Base-by-base conservation (phyloP, 345 rosid genomes). In the Arabidopsis arenosa region DNA sequence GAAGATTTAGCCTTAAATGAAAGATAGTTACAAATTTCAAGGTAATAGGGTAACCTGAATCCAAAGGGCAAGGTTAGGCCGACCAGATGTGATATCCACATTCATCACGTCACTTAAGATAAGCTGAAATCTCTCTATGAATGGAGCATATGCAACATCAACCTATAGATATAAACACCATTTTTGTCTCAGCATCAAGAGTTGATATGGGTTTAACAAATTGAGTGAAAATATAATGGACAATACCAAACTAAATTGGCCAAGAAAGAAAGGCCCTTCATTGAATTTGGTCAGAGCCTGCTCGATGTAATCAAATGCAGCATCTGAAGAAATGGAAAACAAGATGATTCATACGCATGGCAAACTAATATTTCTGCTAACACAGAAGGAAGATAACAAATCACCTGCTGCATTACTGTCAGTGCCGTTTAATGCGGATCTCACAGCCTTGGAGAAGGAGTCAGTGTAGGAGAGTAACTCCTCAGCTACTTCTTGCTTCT, bases 231-330 rank as follows among this genome's bases (percentile, higher is more conserved):
- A 44, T 30, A 40, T 41, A 33, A 11, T 33, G 0, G 51, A 37
- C 17, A 18, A 70, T 74, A 89, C 91, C 83, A 89, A 79, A 77
- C 97, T 86, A 74, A 88, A 86, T 56, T 81, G 89, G 53, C 90
- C 93, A 2, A 94, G 89, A 80, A 94, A 87, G 89, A 92, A 94
- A 13, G 88, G 86, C 26, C 97, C 97, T 44, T 94, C 86, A 14
- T 75, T 73, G 51, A 85, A 94, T 73, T 84, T 90, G 59, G 85
- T 75, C 70, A 89, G 89, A 47, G 89, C 93, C 11, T 71, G 77
- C 82, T 92, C 98, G 14, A 92, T 75, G 79, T 80, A 61, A 84
- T 89, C 92, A 49, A 94, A 90, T 57, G 87, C 92, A 73, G 81
- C 74, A 28, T 74, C 97, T 89, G 84, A 35, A 48, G 63, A 59